A percentile compares a stretch with the other conserved stretches of the same genome.
These are phyloP conservation scores for Eucalyptus erythrocorys DNA, from an alignment of 345 rosid genomes.

Conservation along the genomic window DNA sequence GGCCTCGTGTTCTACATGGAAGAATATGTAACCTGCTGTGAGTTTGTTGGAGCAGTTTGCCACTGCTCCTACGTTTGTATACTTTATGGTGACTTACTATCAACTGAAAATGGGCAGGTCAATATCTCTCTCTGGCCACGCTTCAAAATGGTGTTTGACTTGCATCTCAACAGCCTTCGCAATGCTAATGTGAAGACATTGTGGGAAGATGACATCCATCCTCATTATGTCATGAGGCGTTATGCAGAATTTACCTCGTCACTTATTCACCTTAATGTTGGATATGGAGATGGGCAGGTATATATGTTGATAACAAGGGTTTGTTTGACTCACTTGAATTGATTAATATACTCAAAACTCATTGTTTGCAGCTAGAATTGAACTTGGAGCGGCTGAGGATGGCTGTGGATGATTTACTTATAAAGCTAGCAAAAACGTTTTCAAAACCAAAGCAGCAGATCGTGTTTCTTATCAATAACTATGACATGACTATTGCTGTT, in stretches of 20 bases:
- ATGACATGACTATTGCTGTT: slow-evolving; percentile 91
- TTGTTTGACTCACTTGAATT: background rate
- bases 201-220: slow-evolving; percentile 99
- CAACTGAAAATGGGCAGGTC: slow-evolving; percentile 39
- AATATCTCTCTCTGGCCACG: slow-evolving; percentile 97
- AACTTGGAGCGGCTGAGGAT: slow-evolving; percentile 90
- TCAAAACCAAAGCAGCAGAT: slow-evolving; percentile 62
- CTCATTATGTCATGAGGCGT: slow-evolving; percentile 99
- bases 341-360: background rate
- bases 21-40: background rate
- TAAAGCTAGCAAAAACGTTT: slow-evolving; percentile 76
- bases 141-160: slow-evolving; percentile 90
- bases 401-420: slow-evolving; percentile 81
- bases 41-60: background rate
- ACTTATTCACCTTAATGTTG: slow-evolving; percentile 90
- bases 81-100: background rate
- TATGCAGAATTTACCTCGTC: slow-evolving; percentile 98
- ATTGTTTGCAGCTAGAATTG: slow-evolving; percentile 73
- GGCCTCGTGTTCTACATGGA: background rate
- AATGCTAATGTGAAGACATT: slow-evolving; percentile 79
- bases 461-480: slow-evolving; percentile 91
- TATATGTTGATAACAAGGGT: background rate
- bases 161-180: slow-evolving; percentile 83
- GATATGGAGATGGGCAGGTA: slow-evolving; percentile 97
- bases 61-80: background rate